Conservation (phyloP, 805 yeast genomes). For the Nakazawaea ambrosiae region DNA sequence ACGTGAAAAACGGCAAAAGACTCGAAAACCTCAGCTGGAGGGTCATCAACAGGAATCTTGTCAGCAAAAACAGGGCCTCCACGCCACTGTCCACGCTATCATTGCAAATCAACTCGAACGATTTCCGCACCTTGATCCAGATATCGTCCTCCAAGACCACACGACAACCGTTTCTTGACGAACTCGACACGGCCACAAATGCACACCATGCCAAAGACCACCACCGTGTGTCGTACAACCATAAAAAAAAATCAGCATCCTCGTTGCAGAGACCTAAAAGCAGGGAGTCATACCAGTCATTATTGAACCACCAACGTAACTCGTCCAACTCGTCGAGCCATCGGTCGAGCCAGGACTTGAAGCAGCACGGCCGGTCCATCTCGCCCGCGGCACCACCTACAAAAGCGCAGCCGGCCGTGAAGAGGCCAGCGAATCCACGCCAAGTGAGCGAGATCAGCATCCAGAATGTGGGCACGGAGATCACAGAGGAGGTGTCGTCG, state of each 20-base stretch:
- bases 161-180: slow-evolving; percentile 10
- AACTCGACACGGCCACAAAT: not conserved
- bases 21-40: slow-evolving; percentile 30
- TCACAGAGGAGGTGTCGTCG: slow-evolving; percentile 21
- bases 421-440: slow-evolving; percentile 10
- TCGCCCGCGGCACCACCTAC: too few relatives aligned
- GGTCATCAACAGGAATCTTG: slow-evolving; percentile 23
- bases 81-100: not conserved
- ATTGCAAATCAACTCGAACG: slow-evolving; percentile 12
- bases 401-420: not conserved
- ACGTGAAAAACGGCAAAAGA: slow-evolving; percentile 25
- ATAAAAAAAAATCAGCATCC: too few relatives aligned
- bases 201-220: not conserved
- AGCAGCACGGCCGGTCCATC: too few relatives aligned
- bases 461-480: slow-evolving; percentile 18
- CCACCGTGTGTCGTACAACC: not conserved
- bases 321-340: not conserved
- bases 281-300: too few relatives aligned
- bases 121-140: slow-evolving; percentile 21
- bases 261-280: too few relatives aligned
- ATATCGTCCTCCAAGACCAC: slow-evolving; percentile 16
- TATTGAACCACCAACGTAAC: too few relatives aligned
- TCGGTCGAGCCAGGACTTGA: not conserved
- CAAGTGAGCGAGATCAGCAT: slow-evolving; percentile 14
- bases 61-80: not conserved